Base-by-base conservation (phyloP, 129 eudicot genomes). In the Flaveria sonorensis region DNA sequence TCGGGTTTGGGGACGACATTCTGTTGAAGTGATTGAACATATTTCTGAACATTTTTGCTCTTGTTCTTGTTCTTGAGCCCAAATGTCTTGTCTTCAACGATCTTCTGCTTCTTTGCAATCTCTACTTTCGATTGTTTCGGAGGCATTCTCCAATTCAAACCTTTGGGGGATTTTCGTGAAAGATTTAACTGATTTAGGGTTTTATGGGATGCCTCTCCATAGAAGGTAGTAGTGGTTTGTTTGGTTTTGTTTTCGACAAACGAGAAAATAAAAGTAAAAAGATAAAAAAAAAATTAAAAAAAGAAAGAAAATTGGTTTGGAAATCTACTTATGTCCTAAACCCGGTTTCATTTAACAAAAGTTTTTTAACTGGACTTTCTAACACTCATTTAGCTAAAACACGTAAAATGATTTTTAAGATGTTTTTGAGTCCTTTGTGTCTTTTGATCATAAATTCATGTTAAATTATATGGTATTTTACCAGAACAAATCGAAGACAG, bases 41-140 rank as follows among this genome's bases (percentile, higher is more conserved):
- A 92, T 79, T 92, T 92, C 91, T 92, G 97, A 6, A 92, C 93
- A 72, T 86, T 92, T 83, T 92, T 92, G 77, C 91, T 85, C 91
- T 92, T 92, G 88, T 87, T 85, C 70, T 92, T 89, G 74, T 92
- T 92, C 78, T 92, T 92, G 19, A 92, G 87, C 60, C 97, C 97
- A 74, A 92, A 92, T 15, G 96, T 92, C 80, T 89, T 92, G 90
- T 92, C 97, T 76, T 92, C 96, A 26, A 88, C 92, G 1, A 84
- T 61, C 81, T 92, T 92, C 82, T 89, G 96, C 90, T 89, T 92
- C 88, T 92, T 92, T 52, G 88, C 91, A 70, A 87, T 42, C 72
- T 92, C 93, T 51, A 93, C 86, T 79, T 92, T 92, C 72, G 97
- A 87, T 84, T 81, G 89, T 81, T 89, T 89, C 26, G 97, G 97